Base-by-base conservation (phyloP, 257 asterid species). In the Capsicum pubescens region DNA sequence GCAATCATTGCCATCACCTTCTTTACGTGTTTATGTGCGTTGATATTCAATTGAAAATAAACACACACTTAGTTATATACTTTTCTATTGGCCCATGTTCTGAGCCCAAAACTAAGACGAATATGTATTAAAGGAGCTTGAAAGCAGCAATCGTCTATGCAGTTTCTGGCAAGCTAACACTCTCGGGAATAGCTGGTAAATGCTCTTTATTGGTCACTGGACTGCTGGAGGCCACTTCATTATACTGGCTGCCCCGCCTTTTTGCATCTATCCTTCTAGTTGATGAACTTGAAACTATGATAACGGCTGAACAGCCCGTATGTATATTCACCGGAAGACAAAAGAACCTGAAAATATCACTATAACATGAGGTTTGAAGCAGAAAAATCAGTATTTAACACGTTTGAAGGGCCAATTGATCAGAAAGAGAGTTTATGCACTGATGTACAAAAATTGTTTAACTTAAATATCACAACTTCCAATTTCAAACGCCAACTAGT, bases 161-260 rank as follows among this genome's bases (percentile, higher is more conserved):
- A 8, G 48, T 35, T 55, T 14, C 10, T n/a, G 0, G 82, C 32
- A 54, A 54, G 50, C 66, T 54, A 77, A 54, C 64, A 76, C 63
- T 13, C 32, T 54, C 64, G 32, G 54, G 0, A 15, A 32, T 9
- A 32, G 32, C 64, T 13, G 12, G 64, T 32, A 54, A 77, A 77
- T 77, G 61, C 50, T 13, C 50, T 15, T 50, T 5, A 77, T 63
- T 54, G 6, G 19, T 26, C 82, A 14, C 64, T 54, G 64, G 26
- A 77, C 64, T 14, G 8, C 15, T 54, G 42, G 50, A 77, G 26
- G 9, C 16, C 82, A 77, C 32, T 54, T 21, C 14, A 13, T 26
- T 77, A 32, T 76, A 77, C 50, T 54, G 82, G 15, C 15, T 14
- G 50, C 82, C 64, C 32, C 64, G 0, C 82, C 26, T 26, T 77